Evolutionary conservation across 345 rosid species (phyloP).

Genomic region (Rhodamnia argentea): DNA sequence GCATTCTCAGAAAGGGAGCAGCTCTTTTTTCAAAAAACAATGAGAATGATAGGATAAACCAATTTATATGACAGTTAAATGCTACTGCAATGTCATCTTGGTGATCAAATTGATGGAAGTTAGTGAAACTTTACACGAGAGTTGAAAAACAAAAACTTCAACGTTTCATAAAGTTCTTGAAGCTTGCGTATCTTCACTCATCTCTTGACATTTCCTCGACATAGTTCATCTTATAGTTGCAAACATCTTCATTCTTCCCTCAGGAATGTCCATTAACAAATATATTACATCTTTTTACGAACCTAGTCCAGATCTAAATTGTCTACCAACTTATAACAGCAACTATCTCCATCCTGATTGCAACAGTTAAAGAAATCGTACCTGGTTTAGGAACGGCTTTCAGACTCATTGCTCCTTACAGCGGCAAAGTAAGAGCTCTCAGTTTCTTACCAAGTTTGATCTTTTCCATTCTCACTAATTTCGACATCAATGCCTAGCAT

Average conservation of each 20-base stretch:
- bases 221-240: not conserved
- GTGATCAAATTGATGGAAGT: not conserved
- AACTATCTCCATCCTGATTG: not conserved
- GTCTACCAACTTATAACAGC: not conserved
- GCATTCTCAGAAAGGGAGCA: not conserved
- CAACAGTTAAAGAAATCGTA: constrained; percentile 30
- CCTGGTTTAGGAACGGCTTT: constrained; percentile 40
- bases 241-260: not conserved
- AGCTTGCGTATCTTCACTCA: not conserved
- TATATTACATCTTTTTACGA: not conserved
- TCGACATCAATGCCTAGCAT: not conserved
- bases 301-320: not conserved
- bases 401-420: constrained; percentile 28
- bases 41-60: not conserved
- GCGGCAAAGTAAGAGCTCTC: constrained; percentile 20
- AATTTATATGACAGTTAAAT: not conserved
- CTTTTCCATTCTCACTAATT: not conserved
- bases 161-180: not conserved
- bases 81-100: not conserved
- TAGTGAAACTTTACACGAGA: not conserved
- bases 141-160: not conserved
- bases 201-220: not conserved
- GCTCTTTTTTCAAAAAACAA: not conserved
- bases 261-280: not conserved
- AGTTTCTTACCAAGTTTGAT: not conserved